Evolutionary conservation across 768 basidiomycete genomes (phyloP), one percentile per base, ranked within the genome.

Genomic region (Kwoniella sp.): DNA sequence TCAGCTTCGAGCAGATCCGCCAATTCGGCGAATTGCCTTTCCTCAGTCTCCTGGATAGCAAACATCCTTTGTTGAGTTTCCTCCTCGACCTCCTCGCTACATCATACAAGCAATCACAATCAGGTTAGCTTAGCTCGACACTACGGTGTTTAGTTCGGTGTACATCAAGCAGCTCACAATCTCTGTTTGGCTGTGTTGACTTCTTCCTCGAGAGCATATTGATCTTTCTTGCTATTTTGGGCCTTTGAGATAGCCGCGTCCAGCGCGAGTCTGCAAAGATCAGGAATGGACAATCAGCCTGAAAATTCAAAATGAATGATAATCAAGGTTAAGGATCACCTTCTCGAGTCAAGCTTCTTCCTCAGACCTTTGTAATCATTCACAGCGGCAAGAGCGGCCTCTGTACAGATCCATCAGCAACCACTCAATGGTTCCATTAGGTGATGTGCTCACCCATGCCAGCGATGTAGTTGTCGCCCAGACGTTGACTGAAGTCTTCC

Each of bases 281-380:
- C 8, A 10, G 40, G 17, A 44, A 44, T 44, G 8, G 40, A 44
- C 40, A 19, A 49, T 49, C 59, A 54, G 67, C 52, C 25, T 33
- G 47, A 19, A 22, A 52, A 60, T 15, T 2, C 19, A 27, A 63
- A 9, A 44, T 21, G 25, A 24, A n/a, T n/a, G 24, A 49, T 19
- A 48, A 9, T 13, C n/a, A n/a, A n/a, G n/a, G n/a, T n/a, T n/a
- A n/a, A n/a, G n/a, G 6, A 55, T n/a, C 27, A 90, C 91, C 90
- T 84, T 73, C 91, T 83, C 55, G 88, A 91, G 60, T 95, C 92
- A 17, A 94, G 80, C 76, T 92, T 94, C 85, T 92, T 95, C 65
- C 87, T 85, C 64, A 88, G 83, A 4, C 82, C 75, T 61, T 92
- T 88, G 67, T 90, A 94, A 59, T 92, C 92, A 73, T 88, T 90